A percentile compares a stretch with the other conserved stretches of the same genome.
These are phyloP conservation scores for Beauveria asiatica DNA, from an alignment of 2,329 filamentous ascomycete species.

Conservation along the genomic window DNA sequence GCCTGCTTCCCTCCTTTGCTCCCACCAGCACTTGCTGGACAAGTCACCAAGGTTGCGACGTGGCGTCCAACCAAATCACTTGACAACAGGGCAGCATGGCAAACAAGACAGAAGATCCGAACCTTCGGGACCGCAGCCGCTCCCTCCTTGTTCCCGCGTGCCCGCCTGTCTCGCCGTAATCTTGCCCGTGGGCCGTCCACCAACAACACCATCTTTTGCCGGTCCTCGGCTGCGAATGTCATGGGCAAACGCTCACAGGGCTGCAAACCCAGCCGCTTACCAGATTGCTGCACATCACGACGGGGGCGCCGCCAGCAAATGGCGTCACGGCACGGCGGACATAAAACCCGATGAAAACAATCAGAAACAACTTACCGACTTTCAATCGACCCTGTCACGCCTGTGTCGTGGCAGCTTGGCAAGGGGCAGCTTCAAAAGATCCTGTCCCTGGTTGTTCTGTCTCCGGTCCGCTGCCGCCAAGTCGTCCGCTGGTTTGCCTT, in stretches of 20 bases:
- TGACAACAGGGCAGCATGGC: not conserved
- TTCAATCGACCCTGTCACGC: not conserved
- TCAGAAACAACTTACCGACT: slow-evolving; percentile 2
- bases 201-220: too few species aligned
- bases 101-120: not conserved
- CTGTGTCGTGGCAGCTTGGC: not conserved
- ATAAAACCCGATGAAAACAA: slow-evolving; percentile 2
- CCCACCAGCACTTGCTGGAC: not conserved
- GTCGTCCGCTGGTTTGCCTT: not conserved
- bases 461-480: not conserved
- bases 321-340: not conserved
- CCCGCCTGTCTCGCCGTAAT: not conserved
- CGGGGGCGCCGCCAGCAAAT: slow-evolving; percentile 3
- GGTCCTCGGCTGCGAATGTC: too few species aligned
- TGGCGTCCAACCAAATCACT: slow-evolving; percentile 1
- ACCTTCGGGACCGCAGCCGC: not conserved
- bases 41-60: not conserved
- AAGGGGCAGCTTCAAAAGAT: not conserved
- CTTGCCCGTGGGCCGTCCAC: not conserved
- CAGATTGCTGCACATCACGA: slow-evolving; percentile 4
- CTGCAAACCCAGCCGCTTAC: slow-evolving; percentile 8
- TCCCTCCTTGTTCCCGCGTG: not conserved
- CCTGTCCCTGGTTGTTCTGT: not conserved
- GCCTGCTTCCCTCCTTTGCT: not conserved
- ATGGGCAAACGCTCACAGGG: slow-evolving; percentile 3